Evolutionary conservation across 1,284 basidiomycete genomes (phyloP).

Genomic region (Meira miltonrushii): DNA sequence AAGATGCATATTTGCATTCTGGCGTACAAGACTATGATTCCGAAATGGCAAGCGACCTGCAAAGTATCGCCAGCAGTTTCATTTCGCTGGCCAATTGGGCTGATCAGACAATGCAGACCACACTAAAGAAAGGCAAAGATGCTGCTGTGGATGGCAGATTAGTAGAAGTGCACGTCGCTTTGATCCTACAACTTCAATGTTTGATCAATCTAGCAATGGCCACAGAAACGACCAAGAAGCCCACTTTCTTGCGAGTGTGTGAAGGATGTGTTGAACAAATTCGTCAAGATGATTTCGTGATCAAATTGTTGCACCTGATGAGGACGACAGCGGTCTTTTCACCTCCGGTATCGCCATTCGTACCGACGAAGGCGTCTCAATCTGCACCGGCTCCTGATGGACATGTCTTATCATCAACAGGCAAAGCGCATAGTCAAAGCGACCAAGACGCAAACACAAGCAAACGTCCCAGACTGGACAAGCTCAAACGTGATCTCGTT

Average conservation of each 20-base stretch:
- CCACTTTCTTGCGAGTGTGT: neutral
- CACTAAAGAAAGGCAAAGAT: slow-evolving; percentile 17
- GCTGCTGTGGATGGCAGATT: slow-evolving; percentile 23
- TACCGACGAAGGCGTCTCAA: slow-evolving; percentile 7
- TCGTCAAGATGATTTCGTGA: neutral
- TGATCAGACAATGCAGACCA: slow-evolving; percentile 21
- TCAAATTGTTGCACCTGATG: slow-evolving; percentile 17
- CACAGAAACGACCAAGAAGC: slow-evolving; percentile 21
- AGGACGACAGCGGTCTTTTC: slow-evolving; percentile 25
- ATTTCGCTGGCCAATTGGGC: slow-evolving; percentile 21
- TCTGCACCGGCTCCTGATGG: slow-evolving; percentile 16
- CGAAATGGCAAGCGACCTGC: neutral
- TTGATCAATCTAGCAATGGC: slow-evolving; percentile 25
- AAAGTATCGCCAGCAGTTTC: slow-evolving; percentile 15
- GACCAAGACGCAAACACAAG: slow-evolving; percentile 4
- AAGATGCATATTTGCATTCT: slow-evolving; percentile 30
- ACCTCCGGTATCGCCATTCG: slow-evolving; percentile 35
- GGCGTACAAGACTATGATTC: slow-evolving; percentile 2
- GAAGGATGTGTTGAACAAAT: neutral
- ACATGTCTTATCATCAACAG: slow-evolving; percentile 30
- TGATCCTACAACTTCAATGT: slow-evolving; percentile 28
- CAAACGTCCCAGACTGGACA: slow-evolving; percentile 16
- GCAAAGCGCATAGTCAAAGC: slow-evolving; percentile 10
- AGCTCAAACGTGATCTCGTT: slow-evolving; percentile 42
- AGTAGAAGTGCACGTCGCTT: slow-evolving; percentile 23